These are phyloP conservation scores for Aureobasidium sp. DNA, from an alignment of 2,329 filamentous ascomycete genomes.

Conservation along the genomic window DNA sequence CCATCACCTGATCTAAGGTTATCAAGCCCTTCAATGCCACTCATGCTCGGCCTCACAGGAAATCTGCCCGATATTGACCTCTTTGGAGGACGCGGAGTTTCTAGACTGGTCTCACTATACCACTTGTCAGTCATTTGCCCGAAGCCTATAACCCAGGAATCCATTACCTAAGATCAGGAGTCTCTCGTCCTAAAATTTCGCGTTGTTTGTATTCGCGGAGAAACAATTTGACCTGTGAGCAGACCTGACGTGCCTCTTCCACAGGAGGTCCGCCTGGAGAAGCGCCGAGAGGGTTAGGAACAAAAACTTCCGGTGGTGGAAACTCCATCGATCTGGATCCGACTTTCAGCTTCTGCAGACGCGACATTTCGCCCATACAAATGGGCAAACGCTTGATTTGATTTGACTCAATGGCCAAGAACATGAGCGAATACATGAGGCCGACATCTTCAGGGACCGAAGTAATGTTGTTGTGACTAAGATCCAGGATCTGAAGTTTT, in stretches of 20 bases:
- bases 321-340: conserved; percentile 81
- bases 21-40: conserved; percentile 51
- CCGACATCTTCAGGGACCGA: conserved; percentile 71
- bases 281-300: conserved; percentile 33
- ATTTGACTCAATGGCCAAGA: conserved; percentile 81
- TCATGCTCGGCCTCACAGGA: conserved; percentile 59
- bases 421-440: conserved; percentile 77
- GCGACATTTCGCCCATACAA: conserved; percentile 82
- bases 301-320: conserved; percentile 49
- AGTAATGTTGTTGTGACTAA: conserved; percentile 79
- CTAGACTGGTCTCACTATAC: conserved; percentile 61
- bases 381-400: conserved; percentile 76
- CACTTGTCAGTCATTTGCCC: background rate
- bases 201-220: conserved; percentile 35
- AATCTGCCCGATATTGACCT: conserved; percentile 48
- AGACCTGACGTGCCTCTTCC: conserved; percentile 49
- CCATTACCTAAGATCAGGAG: conserved; percentile 3
- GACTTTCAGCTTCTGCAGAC: conserved; percentile 80
- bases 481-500: conserved; percentile 84
- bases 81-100: conserved; percentile 66
- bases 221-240: conserved; percentile 53
- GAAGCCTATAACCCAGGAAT: no score
- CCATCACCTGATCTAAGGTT: conserved; percentile 46
- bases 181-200: conserved; percentile 26
- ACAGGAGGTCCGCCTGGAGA: background rate